These are phyloP conservation scores for Neonothopanus nambi DNA, from an alignment of 1,284 basidiomycete species.

Conservation along the genomic window DNA sequence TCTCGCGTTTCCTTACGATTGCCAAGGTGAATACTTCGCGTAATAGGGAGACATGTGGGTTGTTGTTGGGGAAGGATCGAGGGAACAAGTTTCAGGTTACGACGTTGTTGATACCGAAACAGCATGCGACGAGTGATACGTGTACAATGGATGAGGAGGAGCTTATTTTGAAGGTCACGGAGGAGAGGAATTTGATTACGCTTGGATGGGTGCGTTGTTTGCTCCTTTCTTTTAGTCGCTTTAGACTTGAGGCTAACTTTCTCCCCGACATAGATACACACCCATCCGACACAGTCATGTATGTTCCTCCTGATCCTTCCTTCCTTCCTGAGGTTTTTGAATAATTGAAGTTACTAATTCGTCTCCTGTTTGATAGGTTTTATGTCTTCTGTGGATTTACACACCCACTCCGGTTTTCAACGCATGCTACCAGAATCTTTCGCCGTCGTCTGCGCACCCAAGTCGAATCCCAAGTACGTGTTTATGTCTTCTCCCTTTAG, in stretches of 20 bases:
- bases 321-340: background rate
- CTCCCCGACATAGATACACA: slow-evolving; percentile 75
- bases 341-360: background rate
- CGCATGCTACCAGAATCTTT: slow-evolving; percentile 87
- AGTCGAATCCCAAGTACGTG: slow-evolving; percentile 70
- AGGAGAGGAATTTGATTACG: slow-evolving; percentile 75
- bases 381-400: slow-evolving; percentile 87
- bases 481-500: too few species aligned
- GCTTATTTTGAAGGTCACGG: slow-evolving; percentile 80
- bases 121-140: slow-evolving; percentile 82
- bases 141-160: slow-evolving; percentile 90
- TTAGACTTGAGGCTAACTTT: too few species aligned
- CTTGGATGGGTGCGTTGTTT: slow-evolving; percentile 78
- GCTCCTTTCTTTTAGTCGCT: background rate
- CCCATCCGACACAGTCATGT: slow-evolving; percentile 89
- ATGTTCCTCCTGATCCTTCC: slow-evolving; percentile 27
- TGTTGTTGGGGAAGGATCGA: slow-evolving; percentile 53
- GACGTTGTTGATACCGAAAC: slow-evolving; percentile 79
- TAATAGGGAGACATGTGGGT: slow-evolving; percentile 51
- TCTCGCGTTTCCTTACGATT: slow-evolving; percentile 73
- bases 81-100: slow-evolving; percentile 70
- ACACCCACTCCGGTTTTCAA: slow-evolving; percentile 88
- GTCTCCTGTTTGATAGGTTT: slow-evolving; percentile 64
- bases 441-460: slow-evolving; percentile 88
- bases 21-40: slow-evolving; percentile 46